A percentile compares a stretch with the other conserved stretches of the same genome.
These are phyloP conservation scores for Yamadazyma ubonensis DNA, from an alignment of 805 yeast genomes.

Conservation along the genomic window DNA sequence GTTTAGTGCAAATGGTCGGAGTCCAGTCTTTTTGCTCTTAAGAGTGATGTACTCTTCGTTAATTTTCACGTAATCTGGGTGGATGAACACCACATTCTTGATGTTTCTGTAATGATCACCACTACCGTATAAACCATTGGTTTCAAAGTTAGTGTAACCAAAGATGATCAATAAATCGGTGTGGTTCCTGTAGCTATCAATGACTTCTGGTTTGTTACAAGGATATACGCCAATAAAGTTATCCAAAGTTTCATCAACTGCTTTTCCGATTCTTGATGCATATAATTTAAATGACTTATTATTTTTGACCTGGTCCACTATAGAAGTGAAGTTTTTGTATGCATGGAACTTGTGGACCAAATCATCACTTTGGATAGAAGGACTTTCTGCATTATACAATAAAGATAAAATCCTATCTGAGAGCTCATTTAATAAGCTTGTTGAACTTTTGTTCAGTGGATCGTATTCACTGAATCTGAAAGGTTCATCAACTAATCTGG, in stretches of 20 bases:
- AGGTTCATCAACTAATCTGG: conserved; percentile 19
- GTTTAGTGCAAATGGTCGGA: conserved; percentile 26
- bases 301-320: conserved; percentile 46
- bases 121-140: conserved; percentile 24
- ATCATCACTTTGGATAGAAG: conserved; percentile 71
- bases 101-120: conserved; percentile 21
- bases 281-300: conserved; percentile 42
- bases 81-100: conserved; percentile 32
- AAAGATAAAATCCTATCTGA: conserved; percentile 42
- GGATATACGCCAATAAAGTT: conserved; percentile 67
- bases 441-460: conserved; percentile 9
- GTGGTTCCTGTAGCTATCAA: conserved; percentile 31
- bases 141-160: conserved; percentile 55
- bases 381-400: conserved; percentile 53
- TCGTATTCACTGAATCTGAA: conserved; percentile 12
- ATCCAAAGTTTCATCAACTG: conserved; percentile 67
- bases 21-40: conserved; percentile 22
- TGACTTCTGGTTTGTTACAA: conserved; percentile 26
- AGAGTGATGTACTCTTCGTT: conserved; percentile 26
- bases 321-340: conserved; percentile 42
- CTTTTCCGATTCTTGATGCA: conserved; percentile 67
- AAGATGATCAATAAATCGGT: conserved; percentile 70
- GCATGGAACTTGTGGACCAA: conserved; percentile 62
- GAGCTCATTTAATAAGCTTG: conserved; percentile 19
- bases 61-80: conserved; percentile 42